Evolutionary conservation across 2,329 filamentous ascomycete genomes (phyloP).

Genomic region (Xylaria sp.): DNA sequence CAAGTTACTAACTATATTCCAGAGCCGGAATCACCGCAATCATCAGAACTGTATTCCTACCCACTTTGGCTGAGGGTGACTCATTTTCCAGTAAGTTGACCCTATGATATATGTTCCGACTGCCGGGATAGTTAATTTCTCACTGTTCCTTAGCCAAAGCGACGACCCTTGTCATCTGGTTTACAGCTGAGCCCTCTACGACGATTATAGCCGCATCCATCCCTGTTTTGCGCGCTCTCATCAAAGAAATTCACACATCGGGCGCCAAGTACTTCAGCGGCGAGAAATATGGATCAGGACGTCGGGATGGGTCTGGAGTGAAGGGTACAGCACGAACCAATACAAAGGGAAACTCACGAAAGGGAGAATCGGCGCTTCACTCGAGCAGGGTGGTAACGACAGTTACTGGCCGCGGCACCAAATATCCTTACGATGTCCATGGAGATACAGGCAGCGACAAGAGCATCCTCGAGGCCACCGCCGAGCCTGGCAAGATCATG

Average conservation of each 20-base stretch:
- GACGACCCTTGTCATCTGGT: slow-evolving; percentile 46
- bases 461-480: slow-evolving; percentile 39
- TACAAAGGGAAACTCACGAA: slow-evolving; percentile 22
- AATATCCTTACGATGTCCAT: slow-evolving; percentile 29
- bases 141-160: slow-evolving; percentile 29
- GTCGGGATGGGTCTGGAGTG: slow-evolving; percentile 25
- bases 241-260: slow-evolving; percentile 43
- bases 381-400: slow-evolving; percentile 40
- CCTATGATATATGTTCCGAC: neutral
- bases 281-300: slow-evolving; percentile 31
- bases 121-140: neutral
- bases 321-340: slow-evolving; percentile 29
- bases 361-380: slow-evolving; percentile 29
- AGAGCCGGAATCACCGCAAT: slow-evolving; percentile 44
- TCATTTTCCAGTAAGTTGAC: slow-evolving; percentile 43
- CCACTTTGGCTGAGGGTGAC: slow-evolving; percentile 26
- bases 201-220: slow-evolving; percentile 50
- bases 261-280: slow-evolving; percentile 36
- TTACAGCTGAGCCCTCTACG: slow-evolving; percentile 44
- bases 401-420: slow-evolving; percentile 32
- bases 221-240: slow-evolving; percentile 50
- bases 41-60: slow-evolving; percentile 41
- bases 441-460: slow-evolving; percentile 42
- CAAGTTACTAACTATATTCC: neutral
- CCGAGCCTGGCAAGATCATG: slow-evolving; percentile 37